These are phyloP conservation scores for Cyberlindnera maclurae DNA, from an alignment of 805 yeast species.

Conservation along the genomic window DNA sequence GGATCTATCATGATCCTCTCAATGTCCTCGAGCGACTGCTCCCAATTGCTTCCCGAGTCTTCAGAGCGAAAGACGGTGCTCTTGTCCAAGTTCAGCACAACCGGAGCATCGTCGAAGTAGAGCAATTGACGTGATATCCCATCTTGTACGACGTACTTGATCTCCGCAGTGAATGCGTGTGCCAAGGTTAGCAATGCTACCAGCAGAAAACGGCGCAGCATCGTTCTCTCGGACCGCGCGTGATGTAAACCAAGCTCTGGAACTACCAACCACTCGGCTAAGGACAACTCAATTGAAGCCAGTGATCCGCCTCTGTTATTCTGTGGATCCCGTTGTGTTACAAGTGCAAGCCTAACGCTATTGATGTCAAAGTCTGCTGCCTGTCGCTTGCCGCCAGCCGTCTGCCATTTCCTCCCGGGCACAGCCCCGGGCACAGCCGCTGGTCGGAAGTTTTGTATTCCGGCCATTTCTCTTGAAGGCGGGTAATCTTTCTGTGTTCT, in stretches of 20 bases:
- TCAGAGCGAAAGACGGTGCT: conserved; percentile 34
- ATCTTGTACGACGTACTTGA: conserved; percentile 7
- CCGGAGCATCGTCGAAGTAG: conserved; percentile 29
- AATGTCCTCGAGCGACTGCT: conserved; percentile 27
- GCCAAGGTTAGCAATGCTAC: conserved; percentile 2
- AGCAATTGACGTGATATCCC: conserved; percentile 13
- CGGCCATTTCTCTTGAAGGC: too few species aligned
- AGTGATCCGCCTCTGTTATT: too few species aligned
- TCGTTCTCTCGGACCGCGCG: neutral
- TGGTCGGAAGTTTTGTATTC: too few species aligned
- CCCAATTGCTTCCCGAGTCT: conserved; percentile 43
- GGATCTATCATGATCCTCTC: conserved; percentile 26
- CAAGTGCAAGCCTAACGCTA: too few species aligned
- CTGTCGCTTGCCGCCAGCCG: too few species aligned
- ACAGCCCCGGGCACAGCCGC: too few species aligned
- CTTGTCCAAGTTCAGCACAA: conserved; percentile 15
- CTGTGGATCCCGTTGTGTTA: too few species aligned
- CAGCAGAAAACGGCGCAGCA: neutral
- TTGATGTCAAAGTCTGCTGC: too few species aligned
- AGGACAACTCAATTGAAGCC: too few species aligned
- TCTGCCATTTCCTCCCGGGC: too few species aligned
- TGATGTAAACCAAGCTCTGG: neutral
- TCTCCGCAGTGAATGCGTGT: conserved; percentile 22
- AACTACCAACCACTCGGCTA: too few species aligned
- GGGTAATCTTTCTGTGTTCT: too few species aligned